phyloP scores from a whole-genome alignment of 768 basidiomycete species.

The Pisolithus microcarpus region DNA sequence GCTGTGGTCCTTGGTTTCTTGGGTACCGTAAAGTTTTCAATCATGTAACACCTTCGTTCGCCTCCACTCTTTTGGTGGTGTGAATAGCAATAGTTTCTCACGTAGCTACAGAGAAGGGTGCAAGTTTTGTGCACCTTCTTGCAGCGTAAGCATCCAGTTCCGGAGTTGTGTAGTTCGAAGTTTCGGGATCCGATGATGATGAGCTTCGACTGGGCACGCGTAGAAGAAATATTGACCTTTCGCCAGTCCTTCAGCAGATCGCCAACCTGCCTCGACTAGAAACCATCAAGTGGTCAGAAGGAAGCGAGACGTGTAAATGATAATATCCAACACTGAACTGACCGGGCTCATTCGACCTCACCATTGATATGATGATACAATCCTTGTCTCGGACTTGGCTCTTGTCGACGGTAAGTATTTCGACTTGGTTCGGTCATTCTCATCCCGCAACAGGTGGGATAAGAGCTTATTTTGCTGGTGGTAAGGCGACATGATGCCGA shows the following conservation, averaged over 20 bases:
- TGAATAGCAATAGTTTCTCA: neutral
- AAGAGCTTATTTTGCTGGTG: slow-evolving; percentile 93
- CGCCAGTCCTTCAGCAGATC: slow-evolving; percentile 95
- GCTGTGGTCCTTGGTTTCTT: slow-evolving; percentile 32
- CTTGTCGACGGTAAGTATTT: slow-evolving; percentile 87
- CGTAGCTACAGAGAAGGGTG: slow-evolving; percentile 35
- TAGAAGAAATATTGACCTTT: slow-evolving; percentile 95
- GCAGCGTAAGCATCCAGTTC: slow-evolving; percentile 65
- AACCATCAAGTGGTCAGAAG: neutral
- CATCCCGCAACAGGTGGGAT: slow-evolving; percentile 49
- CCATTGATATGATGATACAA: slow-evolving; percentile 91
- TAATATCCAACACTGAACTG: slow-evolving; percentile 44
- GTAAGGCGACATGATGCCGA: slow-evolving; percentile 88
- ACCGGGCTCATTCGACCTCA: slow-evolving; percentile 74
- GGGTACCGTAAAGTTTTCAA: slow-evolving; percentile 14
- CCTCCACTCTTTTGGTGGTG: slow-evolving; percentile 4
- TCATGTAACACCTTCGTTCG: slow-evolving; percentile 1
- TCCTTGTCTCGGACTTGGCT: slow-evolving; percentile 96
- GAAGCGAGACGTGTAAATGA: neutral
- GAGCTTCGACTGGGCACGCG: slow-evolving; percentile 84
- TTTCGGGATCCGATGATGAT: slow-evolving; percentile 83
- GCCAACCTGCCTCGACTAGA: slow-evolving; percentile 53
- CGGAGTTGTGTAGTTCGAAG: slow-evolving; percentile 52
- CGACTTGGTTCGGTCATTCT: slow-evolving; percentile 42
- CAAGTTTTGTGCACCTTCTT: slow-evolving; percentile 42